These are phyloP conservation scores for Panicum virgatum DNA, from an alignment of 202 grass and related monocot species.

Conservation along the genomic window DNA sequence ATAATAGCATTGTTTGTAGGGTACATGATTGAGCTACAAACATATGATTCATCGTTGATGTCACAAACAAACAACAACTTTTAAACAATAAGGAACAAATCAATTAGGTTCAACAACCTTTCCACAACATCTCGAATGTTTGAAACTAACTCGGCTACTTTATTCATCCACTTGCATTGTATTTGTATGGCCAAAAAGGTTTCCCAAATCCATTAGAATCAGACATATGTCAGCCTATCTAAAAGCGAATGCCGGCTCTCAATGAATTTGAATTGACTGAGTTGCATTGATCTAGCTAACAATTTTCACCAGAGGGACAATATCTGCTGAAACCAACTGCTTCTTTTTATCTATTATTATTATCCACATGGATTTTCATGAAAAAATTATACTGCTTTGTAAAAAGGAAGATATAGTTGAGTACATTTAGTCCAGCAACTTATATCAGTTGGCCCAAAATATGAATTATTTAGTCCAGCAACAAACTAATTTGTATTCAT, in stretches of 20 bases:
- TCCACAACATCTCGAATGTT: not conserved
- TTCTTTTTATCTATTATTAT: not conserved
- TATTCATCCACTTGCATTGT: not conserved
- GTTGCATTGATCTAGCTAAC: not conserved
- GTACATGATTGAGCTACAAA: too few relatives aligned
- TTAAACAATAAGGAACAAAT: not conserved
- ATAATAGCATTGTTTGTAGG: too few relatives aligned
- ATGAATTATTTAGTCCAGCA: not conserved
- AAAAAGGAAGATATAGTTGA: not conserved
- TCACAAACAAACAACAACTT: not conserved
- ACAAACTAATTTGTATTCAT: not conserved
- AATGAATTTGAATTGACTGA: not conserved
- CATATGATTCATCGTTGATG: not conserved
- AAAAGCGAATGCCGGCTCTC: not conserved
- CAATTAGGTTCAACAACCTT: not conserved
- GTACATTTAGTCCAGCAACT: not conserved
- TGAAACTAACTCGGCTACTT: not conserved
- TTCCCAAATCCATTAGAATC: not conserved
- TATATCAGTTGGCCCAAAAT: not conserved
- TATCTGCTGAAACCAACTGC: not conserved
- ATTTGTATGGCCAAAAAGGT: not conserved
- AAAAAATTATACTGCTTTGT: not conserved
- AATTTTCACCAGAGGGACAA: not conserved
- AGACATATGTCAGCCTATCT: conserved; percentile 6
- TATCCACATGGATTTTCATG: not conserved